Base-by-base conservation (phyloP, 768 basidiomycete genomes). In the Podaxis sp. region DNA sequence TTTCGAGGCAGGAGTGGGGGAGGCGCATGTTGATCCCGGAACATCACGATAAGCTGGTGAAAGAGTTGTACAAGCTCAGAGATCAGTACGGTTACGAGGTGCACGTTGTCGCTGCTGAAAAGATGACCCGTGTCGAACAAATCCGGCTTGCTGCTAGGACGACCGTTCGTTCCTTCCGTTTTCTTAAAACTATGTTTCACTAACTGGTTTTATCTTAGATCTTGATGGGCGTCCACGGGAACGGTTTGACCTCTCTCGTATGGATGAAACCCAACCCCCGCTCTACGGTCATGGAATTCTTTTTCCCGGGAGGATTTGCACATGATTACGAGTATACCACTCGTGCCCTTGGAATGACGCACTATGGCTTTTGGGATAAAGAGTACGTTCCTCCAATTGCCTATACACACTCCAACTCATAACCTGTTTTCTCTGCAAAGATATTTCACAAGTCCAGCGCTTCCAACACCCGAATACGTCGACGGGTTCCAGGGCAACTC, bases 211-310 rank as follows among this genome's bases (percentile, higher is more conserved):
- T 33, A n/a, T n/a, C 38, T 68, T 64, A 96, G 94, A 93, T 96
- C 68, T 84, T 96, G 88, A 89, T 96, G 83, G 94, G 94, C 61
- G 90, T 96, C 15, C 94, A 96, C 68, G 94, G 95, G 9, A 96
- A 97, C 70, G 95, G 93, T 36, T 73, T 97, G 41, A 96, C 94
- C 0, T 83, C 92, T 29, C 81, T 96, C 0, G 71, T 97, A 4
- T 97, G 94, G 94, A 97, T 96, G 95, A 88, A 90, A 24, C 90
- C 92, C 1, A 85, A 84, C 2, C 87, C 87, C 4, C 80, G 88
- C 17, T 83, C 92, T 36, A 94, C 95, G 0, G 93, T 97, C 36
- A 92, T 96, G 70, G 95, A 97, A 69, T 94, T 97, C 75, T 95
- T 94, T 74, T 92, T 80, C 73, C 89, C 89, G 0, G 81, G 81